phyloP scores from a whole-genome alignment of 2,329 filamentous ascomycete species.

The Cercospora brassicicola region DNA sequence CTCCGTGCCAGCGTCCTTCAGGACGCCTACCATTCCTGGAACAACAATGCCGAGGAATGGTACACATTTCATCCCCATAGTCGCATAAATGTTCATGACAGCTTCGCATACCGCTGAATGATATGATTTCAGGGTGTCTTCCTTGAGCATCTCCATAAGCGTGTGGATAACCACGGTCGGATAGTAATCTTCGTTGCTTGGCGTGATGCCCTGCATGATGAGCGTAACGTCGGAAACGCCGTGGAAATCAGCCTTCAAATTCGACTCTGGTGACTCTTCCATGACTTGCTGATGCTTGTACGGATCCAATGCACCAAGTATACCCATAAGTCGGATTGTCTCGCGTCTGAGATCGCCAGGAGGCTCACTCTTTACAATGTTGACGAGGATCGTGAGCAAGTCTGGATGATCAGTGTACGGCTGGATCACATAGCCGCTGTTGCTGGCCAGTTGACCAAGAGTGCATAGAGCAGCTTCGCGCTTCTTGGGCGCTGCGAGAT shows the following conservation, averaged over 20 bases:
- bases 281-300: constrained; percentile 96
- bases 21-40: constrained; percentile 87
- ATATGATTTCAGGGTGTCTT: constrained; percentile 83
- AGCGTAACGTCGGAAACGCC: constrained; percentile 87
- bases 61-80: constrained; percentile 91
- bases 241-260: constrained; percentile 66
- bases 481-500: constrained; percentile 86
- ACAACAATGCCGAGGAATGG: constrained; percentile 92
- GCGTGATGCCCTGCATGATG: constrained; percentile 96
- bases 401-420: constrained; percentile 95
- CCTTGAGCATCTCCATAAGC: constrained; percentile 85
- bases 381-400: constrained; percentile 85
- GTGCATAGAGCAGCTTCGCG: constrained; percentile 88
- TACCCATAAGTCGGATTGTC: constrained; percentile 95
- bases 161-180: constrained; percentile 97
- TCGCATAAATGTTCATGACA: constrained; percentile 98
- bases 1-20: constrained; percentile 73
- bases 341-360: constrained; percentile 83
- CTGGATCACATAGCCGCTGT: constrained; percentile 95
- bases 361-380: constrained; percentile 90
- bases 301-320: constrained; percentile 88
- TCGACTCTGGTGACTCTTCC: constrained; percentile 80
- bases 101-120: constrained; percentile 94
- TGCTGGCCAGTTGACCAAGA: constrained; percentile 87
- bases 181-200: constrained; percentile 97